Evolutionary conservation across 768 basidiomycete species (phyloP).

Genomic region (Suillus placidus): DNA sequence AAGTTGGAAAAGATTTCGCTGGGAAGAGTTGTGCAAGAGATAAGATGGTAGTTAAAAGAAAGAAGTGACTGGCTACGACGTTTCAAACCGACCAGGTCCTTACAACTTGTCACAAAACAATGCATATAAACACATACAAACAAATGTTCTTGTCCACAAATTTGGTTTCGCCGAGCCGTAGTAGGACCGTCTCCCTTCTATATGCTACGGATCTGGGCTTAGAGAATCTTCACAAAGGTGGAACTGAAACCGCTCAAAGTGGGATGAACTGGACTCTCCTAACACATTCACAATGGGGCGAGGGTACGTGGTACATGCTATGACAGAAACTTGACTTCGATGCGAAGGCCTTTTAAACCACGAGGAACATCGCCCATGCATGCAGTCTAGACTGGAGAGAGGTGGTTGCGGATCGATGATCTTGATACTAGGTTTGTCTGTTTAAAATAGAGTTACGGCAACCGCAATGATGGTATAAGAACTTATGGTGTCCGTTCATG

Average conservation of each 20-base stretch:
- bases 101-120: constrained; percentile 1
- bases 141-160: neutral
- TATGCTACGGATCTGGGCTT: neutral
- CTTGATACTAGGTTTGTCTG: neutral
- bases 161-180: neutral
- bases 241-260: neutral
- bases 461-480: neutral
- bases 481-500: neutral
- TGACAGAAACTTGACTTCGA: neutral
- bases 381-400: neutral
- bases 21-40: constrained; percentile 3
- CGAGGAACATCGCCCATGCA: neutral
- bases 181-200: neutral
- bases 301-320: neutral
- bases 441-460: neutral
- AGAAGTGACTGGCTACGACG: neutral
- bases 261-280: neutral
- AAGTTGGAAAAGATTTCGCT: constrained; percentile 4
- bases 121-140: constrained; percentile 1
- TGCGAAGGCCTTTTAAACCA: neutral
- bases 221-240: neutral
- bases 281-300: neutral
- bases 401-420: neutral
- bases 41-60: constrained; percentile 11
- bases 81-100: constrained; percentile 3